These are phyloP conservation scores for Salix arbutifolia DNA, from an alignment of 345 rosid species.

Conservation along the genomic window DNA sequence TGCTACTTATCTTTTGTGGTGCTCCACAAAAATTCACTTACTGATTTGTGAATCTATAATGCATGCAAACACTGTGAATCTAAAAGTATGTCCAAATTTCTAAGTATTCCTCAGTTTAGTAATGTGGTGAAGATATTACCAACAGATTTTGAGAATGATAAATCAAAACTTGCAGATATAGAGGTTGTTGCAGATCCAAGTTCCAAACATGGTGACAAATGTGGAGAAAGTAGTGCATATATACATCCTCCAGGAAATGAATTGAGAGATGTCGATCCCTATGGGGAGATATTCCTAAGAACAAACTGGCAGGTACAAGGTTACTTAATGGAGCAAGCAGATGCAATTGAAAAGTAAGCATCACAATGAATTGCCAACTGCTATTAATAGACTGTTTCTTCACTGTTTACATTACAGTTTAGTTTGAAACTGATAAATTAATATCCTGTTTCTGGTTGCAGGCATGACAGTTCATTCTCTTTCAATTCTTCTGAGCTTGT, in stretches of 20 bases:
- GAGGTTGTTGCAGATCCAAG: slow-evolving; percentile 43
- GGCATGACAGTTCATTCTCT: slow-evolving; percentile 71
- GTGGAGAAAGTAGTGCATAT: slow-evolving; percentile 39
- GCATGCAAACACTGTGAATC: not conserved
- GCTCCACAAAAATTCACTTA: not conserved
- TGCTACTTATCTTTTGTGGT: not conserved
- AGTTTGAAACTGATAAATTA: slow-evolving; percentile 2
- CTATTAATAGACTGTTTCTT: not conserved
- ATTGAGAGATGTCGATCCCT: slow-evolving; percentile 28
- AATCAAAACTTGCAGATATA: slow-evolving; percentile 49
- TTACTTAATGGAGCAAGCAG: slow-evolving; percentile 79
- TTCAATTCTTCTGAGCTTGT: slow-evolving; percentile 58
- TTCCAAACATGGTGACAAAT: slow-evolving; percentile 38
- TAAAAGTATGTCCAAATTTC: too few species aligned
- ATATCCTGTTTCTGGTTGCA: slow-evolving; percentile 29
- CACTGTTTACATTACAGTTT: slow-evolving; percentile 1
- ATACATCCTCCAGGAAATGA: slow-evolving; percentile 36
- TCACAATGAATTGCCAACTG: not conserved
- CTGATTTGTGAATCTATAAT: not conserved
- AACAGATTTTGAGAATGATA: slow-evolving; percentile 6
- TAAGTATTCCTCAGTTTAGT: not conserved
- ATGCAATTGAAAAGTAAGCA: slow-evolving; percentile 75
- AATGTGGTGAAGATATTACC: not conserved
- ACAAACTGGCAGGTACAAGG: slow-evolving; percentile 87
- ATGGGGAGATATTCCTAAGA: slow-evolving; percentile 55